A percentile compares a stretch with the other conserved stretches of the same genome.
Evolutionary conservation across 2,329 filamentous ascomycete genomes (phyloP).

Genomic region (Penicillium sp.): DNA sequence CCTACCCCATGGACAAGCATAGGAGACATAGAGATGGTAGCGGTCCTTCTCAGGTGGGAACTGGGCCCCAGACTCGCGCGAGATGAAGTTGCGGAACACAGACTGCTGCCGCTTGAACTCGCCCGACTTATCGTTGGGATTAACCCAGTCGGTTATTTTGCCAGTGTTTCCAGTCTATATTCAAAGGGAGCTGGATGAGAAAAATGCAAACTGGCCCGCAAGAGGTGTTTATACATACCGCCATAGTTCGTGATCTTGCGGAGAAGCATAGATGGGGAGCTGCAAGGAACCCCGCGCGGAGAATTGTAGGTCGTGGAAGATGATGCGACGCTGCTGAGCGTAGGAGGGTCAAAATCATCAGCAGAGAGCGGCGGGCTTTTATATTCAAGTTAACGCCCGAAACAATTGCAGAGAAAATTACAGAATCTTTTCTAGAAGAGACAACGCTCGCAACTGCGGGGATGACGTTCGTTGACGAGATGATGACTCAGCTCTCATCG

Average conservation of each 20-base stretch:
- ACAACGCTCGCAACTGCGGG: constrained; percentile 14
- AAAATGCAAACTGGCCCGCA: too few species aligned
- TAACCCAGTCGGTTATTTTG: constrained; percentile 81
- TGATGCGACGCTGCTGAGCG: constrained; percentile 23
- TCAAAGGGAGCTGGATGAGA: not conserved
- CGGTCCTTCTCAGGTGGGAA: constrained; percentile 83
- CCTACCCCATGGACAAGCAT: constrained; percentile 83
- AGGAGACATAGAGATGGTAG: constrained; percentile 93
- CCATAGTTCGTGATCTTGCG: constrained; percentile 32
- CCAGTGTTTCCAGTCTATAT: constrained; percentile 28
- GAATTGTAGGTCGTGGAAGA: constrained; percentile 15
- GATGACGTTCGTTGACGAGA: constrained; percentile 17
- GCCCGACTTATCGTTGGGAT: constrained; percentile 71
- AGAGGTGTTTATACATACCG: constrained; percentile 31
- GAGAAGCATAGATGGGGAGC: constrained; percentile 19
- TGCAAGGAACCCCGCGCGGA: constrained; percentile 13
- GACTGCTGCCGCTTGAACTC: constrained; percentile 90
- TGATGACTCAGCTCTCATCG: constrained; percentile 25
- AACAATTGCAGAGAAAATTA: too few species aligned
- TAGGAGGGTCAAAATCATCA: constrained; percentile 28
- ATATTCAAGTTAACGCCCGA: too few species aligned
- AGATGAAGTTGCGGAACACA: constrained; percentile 78
- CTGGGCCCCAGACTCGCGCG: constrained; percentile 64
- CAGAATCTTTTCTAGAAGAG: not conserved
- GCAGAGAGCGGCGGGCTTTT: constrained; percentile 6